These are phyloP conservation scores for Antonospora locustae DNA, from an alignment of 371 early-diverging fungal species.

Conservation along the genomic window DNA sequence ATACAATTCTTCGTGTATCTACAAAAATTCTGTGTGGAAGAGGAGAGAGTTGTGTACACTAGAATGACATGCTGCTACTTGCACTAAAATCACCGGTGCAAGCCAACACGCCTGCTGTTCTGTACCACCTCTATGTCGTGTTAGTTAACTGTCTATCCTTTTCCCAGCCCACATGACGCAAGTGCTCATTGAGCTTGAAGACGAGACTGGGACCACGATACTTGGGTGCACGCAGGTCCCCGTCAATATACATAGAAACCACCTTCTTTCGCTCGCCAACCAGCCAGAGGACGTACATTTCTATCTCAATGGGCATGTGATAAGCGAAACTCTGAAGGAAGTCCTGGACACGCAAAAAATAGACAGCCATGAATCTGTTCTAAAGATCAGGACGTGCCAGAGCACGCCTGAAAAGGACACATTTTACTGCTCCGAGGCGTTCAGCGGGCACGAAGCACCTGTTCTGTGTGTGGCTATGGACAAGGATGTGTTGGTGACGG, in stretches of 20 bases:
- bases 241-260: slow-evolving; percentile 11
- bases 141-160: too few species aligned
- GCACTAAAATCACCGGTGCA: too few species aligned
- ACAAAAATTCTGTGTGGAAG: too few species aligned
- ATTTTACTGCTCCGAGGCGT: slow-evolving; percentile 36
- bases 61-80: too few species aligned
- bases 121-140: too few species aligned
- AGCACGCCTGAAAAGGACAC: slow-evolving; percentile 3
- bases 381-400: slow-evolving; percentile 26
- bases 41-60: too few species aligned
- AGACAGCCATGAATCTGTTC: slow-evolving; percentile 16
- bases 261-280: slow-evolving; percentile 30
- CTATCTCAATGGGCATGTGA: slow-evolving; percentile 37
- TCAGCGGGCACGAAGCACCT: slow-evolving; percentile 52
- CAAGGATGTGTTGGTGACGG: slow-evolving; percentile 34
- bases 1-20: too few species aligned
- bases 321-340: slow-evolving; percentile 28
- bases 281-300: slow-evolving; percentile 15
- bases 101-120: too few species aligned
- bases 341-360: slow-evolving; percentile 6
- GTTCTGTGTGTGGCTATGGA: slow-evolving; percentile 38
- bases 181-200: slow-evolving; percentile 36
- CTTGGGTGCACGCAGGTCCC: slow-evolving; percentile 37
- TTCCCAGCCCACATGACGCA: too few species aligned
- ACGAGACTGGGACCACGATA: slow-evolving; percentile 24